Evolutionary conservation across 768 basidiomycete genomes (phyloP).

Genomic region (Boletus sp.): DNA sequence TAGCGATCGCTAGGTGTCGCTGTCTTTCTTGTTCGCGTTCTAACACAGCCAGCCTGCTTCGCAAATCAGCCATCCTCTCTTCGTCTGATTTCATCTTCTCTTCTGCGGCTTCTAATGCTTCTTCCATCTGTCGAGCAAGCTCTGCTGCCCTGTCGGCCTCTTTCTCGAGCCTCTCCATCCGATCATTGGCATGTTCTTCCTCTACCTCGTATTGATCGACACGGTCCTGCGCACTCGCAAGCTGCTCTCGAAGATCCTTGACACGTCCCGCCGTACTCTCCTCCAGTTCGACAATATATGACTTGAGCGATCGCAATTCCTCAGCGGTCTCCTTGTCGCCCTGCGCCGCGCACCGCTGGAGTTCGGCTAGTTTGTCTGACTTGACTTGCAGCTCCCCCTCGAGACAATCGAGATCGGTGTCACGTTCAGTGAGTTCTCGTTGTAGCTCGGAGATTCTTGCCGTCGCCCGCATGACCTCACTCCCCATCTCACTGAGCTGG

Average conservation of each 20-base stretch:
- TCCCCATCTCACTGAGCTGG: conserved; percentile 30
- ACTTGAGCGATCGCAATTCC: conserved; percentile 42
- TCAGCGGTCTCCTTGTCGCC: conserved; percentile 25
- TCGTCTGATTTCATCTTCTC: conserved; percentile 65
- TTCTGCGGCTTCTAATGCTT: conserved; percentile 72
- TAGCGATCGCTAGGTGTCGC: conserved; percentile 22
- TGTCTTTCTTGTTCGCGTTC: conserved; percentile 55
- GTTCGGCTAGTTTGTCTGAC: conserved; percentile 21
- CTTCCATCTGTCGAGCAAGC: conserved; percentile 65
- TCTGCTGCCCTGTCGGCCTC: conserved; percentile 52
- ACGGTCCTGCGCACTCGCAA: conserved; percentile 45
- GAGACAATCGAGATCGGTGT: conserved; percentile 24
- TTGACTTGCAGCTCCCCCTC: conserved; percentile 45
- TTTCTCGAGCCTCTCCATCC: conserved; percentile 48
- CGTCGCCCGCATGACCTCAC: conserved; percentile 30
- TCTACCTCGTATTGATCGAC: conserved; percentile 42
- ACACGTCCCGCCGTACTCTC: conserved; percentile 50
- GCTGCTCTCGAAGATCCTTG: conserved; percentile 54
- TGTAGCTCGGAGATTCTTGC: conserved; percentile 42
- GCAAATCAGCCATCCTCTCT: conserved; percentile 48
- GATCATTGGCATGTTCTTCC: conserved; percentile 47
- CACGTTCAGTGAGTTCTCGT: conserved; percentile 42
- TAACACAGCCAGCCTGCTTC: conserved; percentile 46
- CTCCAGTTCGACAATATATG: conserved; percentile 57
- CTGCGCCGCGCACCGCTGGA: conserved; percentile 24